A percentile compares a stretch with the other conserved stretches of the same genome.
phyloP scores from a whole-genome alignment of 305 asterid genomes.

The Fraxinus angustifolia region DNA sequence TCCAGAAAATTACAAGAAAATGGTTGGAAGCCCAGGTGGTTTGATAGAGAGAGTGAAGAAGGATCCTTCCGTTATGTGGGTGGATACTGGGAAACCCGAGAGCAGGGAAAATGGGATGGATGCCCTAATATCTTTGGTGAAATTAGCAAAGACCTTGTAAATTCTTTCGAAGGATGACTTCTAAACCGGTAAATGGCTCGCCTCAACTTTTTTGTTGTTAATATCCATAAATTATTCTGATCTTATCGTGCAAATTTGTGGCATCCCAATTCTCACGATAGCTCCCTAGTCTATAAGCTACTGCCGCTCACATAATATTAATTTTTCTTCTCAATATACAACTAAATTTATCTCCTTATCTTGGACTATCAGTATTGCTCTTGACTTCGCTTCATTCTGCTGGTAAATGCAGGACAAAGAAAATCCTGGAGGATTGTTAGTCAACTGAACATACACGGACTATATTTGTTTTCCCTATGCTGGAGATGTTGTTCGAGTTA shows the following conservation, averaged over 20 bases:
- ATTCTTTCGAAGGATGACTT: constrained; percentile 43
- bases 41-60: constrained; percentile 48
- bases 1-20: constrained; percentile 88
- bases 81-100: constrained; percentile 92
- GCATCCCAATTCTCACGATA: background rate
- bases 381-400: constrained; percentile 14
- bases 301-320: background rate
- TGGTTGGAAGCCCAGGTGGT: constrained; percentile 96
- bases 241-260: background rate
- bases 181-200: constrained; percentile 26
- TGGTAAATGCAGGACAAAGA: constrained; percentile 22
- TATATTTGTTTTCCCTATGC: background rate
- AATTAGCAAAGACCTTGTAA: constrained; percentile 44
- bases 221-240: background rate
- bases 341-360: background rate
- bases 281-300: background rate
- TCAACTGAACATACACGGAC: constrained; percentile 11
- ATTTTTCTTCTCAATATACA: background rate
- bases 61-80: constrained; percentile 65
- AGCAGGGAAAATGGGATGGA: constrained; percentile 60
- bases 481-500: background rate
- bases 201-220: background rate
- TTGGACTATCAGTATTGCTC: background rate
- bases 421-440: background rate
- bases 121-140: constrained; percentile 82